Base-by-base conservation (phyloP, 2,329 filamentous ascomycete species). In the Arthrobotrys sphaeroides region DNA sequence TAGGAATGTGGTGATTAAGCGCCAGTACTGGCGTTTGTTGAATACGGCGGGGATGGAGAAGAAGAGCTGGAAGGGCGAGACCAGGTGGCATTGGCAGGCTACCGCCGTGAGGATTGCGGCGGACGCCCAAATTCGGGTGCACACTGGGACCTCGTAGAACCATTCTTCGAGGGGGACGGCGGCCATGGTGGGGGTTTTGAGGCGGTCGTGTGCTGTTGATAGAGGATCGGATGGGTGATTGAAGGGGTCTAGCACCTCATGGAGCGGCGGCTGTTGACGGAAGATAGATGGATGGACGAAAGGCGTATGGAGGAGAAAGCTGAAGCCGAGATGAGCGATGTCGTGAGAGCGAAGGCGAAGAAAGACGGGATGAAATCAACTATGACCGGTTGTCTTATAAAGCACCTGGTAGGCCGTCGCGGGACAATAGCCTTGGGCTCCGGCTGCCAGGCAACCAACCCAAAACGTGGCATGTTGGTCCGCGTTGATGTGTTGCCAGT, bases 121-220 rank as follows among this genome's bases (percentile, higher is more conserved):
- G 22, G 93, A 94, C 20, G 95, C 98, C 95, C 95, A 99, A 90
- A 92, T 96, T 77, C 95, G 87, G 38, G 95, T 99, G 83, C 94
- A 96, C 24, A 95, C 89, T 2, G 95, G 95, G 91, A 97, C 97
- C 83, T 99, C 95, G 87, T 93, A 97, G 83, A 97, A 98, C 95
- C 95, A 99, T 79, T 94, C 91, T 83, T 98, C 95, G 5, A 99
- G 87, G 43, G 94, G 95, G 81, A 74, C 70, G 36, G 70, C 70
- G 18, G 70, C 70, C 70, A 74, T 74, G 43, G 26, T 62, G 43
- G 43, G 10, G 36, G 36, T 97, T n/a, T 60, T 6, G 38, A 16
- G 24, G 2, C 12, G 60, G 16, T n/a, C n/a, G n/a, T n/a, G n/a
- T n/a, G n/a, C n/a, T n/a, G n/a, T n/a, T n/a, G n/a, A 26, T 64